A percentile compares a stretch with the other conserved stretches of the same genome.
phyloP scores from a whole-genome alignment of 2,329 filamentous ascomycete genomes.

The Salinomyces thailandicus region DNA sequence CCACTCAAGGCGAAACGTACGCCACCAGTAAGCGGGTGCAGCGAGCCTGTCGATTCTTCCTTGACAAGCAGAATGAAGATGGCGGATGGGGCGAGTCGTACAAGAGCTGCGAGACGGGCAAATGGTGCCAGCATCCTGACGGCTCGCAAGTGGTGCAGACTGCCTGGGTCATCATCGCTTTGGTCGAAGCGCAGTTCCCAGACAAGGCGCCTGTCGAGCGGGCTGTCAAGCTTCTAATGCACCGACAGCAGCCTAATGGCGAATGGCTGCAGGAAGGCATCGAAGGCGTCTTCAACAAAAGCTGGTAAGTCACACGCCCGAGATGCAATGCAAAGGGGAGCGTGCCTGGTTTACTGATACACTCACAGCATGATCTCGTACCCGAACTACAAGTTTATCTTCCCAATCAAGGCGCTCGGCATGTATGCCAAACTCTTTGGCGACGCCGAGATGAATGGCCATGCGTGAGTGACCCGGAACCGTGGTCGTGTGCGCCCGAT shows the following conservation, averaged over 20 bases:
- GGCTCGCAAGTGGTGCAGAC: constrained; percentile 89
- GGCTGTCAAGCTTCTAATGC: constrained; percentile 72
- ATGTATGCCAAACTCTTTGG: constrained; percentile 62
- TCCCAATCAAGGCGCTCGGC: constrained; percentile 85
- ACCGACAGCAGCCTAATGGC: constrained; percentile 73
- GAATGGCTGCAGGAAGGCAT: constrained; percentile 95
- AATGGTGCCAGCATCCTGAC: constrained; percentile 61
- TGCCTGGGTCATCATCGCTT: constrained; percentile 69
- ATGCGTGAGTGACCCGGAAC: not conserved
- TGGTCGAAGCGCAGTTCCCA: constrained; percentile 75
- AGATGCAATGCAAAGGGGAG: too few relatives aligned
- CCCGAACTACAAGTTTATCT: constrained; percentile 97
- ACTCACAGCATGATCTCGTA: constrained; percentile 81
- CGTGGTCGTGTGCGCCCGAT: too few relatives aligned
- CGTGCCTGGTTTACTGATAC: constrained; percentile 7
- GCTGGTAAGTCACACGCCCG: constrained; percentile 51
- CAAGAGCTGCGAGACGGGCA: constrained; percentile 65
- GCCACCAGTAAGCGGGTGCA: constrained; percentile 58
- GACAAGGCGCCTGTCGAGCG: constrained; percentile 60
- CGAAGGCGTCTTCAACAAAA: constrained; percentile 98
- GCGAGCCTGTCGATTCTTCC: constrained; percentile 72
- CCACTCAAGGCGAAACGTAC: constrained; percentile 72
- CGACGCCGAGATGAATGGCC: constrained; percentile 4
- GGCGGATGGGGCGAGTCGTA: constrained; percentile 98
- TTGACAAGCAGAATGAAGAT: constrained; percentile 74